phyloP scores from a whole-genome alignment of 129 eudicot genomes.

The Ambrosia artemisiifolia region DNA sequence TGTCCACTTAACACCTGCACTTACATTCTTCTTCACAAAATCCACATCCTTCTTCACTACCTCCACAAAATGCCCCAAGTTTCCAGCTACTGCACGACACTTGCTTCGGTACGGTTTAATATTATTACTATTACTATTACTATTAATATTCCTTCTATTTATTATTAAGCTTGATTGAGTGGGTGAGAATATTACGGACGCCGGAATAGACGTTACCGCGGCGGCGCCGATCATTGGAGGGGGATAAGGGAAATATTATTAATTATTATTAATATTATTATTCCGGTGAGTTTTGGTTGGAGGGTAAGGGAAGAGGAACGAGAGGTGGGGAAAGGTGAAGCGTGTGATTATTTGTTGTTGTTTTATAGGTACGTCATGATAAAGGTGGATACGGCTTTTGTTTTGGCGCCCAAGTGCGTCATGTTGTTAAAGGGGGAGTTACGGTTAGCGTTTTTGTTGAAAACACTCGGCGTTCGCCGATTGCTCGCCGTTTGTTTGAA shows the following conservation, averaged over 20 bases:
- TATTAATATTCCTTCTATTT: no score
- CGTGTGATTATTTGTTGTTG: conserved; percentile 12
- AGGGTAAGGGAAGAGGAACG: not conserved
- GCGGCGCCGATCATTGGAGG: conserved; percentile 27
- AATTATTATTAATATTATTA: no score
- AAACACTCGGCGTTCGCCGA: no score
- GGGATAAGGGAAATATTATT: not conserved
- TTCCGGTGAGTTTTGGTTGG: conserved; percentile 12
- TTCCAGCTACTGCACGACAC: conserved; percentile 39
- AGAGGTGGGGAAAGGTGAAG: conserved; percentile 22
- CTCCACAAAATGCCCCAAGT: conserved; percentile 46
- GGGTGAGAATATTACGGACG: conserved; percentile 35
- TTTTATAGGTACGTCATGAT: not conserved
- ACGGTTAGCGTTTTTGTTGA: no score
- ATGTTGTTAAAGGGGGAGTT: no score
- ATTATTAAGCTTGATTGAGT: conserved; percentile 27
- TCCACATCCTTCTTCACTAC: conserved; percentile 66
- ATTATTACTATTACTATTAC: not conserved
- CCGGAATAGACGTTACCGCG: conserved; percentile 35
- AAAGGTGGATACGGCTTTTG: conserved; percentile 3
- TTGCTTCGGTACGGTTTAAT: conserved; percentile 15
- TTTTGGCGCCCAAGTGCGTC: conserved; percentile 24
- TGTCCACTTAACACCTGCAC: conserved; percentile 63
- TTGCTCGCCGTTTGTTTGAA: no score
- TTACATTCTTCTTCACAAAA: conserved; percentile 47